Evolutionary conservation across 805 yeast species (phyloP).

Genomic region (Metschnikowia noctiluminum): DNA sequence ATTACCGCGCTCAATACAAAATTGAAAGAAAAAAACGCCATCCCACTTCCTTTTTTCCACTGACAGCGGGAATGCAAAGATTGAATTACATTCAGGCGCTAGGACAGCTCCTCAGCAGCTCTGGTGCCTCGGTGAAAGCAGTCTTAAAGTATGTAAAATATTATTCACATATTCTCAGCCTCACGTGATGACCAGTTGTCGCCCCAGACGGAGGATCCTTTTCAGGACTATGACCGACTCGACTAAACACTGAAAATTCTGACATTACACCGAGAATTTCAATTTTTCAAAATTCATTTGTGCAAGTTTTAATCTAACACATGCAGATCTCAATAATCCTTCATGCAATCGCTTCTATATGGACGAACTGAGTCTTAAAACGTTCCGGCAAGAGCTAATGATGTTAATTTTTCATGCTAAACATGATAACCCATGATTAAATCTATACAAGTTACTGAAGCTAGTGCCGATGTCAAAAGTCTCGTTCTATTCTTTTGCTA

Average conservation of each 20-base stretch:
- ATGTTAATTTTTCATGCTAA: constrained; percentile 54
- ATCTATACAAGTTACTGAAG: constrained; percentile 37
- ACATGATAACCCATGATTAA: constrained; percentile 52
- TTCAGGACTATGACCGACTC: constrained; percentile 67
- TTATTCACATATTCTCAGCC: neutral
- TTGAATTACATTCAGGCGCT: constrained; percentile 2
- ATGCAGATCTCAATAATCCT: too few relatives aligned
- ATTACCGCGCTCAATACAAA: too few relatives aligned
- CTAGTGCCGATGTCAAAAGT: constrained; percentile 8
- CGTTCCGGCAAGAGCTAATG: constrained; percentile 34
- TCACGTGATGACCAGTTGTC: constrained; percentile 63
- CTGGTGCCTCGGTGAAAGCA: constrained; percentile 6
- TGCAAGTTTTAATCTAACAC: too few relatives aligned
- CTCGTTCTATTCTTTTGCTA: neutral
- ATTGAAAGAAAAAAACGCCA: neutral
- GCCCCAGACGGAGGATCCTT: constrained; percentile 71
- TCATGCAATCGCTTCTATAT: neutral
- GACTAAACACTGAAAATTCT: constrained; percentile 71
- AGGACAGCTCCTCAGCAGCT: constrained; percentile 2
- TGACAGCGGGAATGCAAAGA: too few relatives aligned
- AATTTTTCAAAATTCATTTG: neutral
- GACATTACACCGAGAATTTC: constrained; percentile 24
- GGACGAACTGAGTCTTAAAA: neutral
- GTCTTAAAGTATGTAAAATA: constrained; percentile 14
- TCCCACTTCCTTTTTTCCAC: too few relatives aligned